Conservation (phyloP, 2,329 filamentous ascomycete species). For the Chrysosporium keratinophilum region DNA sequence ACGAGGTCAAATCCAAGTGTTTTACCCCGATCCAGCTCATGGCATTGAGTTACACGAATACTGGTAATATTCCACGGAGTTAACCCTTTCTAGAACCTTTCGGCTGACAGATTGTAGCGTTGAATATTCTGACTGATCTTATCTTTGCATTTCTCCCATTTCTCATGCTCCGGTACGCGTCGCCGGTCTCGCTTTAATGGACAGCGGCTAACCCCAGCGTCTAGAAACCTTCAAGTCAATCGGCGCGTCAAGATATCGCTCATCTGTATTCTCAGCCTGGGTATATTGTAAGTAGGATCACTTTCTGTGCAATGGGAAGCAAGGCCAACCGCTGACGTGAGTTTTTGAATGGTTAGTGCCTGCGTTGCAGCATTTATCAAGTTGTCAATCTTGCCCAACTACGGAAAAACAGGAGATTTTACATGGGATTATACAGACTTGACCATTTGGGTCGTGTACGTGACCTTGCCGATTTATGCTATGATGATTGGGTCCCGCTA, state of each 20-base stretch:
- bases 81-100: background rate
- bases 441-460: background rate
- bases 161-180: background rate
- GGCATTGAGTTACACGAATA: background rate
- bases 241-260: background rate
- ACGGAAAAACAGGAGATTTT: background rate
- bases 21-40: background rate
- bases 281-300: background rate
- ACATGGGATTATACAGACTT: background rate
- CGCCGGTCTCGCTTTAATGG: background rate
- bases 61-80: background rate
- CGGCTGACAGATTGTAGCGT: background rate
- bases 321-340: background rate
- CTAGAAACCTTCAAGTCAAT: background rate
- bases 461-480: background rate
- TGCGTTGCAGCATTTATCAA: background rate
- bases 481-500: background rate
- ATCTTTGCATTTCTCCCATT: background rate
- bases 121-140: conserved; percentile 1
- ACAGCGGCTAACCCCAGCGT: background rate
- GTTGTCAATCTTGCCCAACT: background rate
- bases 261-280: background rate
- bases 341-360: background rate
- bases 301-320: background rate
- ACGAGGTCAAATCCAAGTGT: background rate